A percentile compares a stretch with the other conserved stretches of the same genome.
These are phyloP conservation scores for Fusarium sp. DNA, from an alignment of 2,329 filamentous ascomycete species.

Conservation along the genomic window DNA sequence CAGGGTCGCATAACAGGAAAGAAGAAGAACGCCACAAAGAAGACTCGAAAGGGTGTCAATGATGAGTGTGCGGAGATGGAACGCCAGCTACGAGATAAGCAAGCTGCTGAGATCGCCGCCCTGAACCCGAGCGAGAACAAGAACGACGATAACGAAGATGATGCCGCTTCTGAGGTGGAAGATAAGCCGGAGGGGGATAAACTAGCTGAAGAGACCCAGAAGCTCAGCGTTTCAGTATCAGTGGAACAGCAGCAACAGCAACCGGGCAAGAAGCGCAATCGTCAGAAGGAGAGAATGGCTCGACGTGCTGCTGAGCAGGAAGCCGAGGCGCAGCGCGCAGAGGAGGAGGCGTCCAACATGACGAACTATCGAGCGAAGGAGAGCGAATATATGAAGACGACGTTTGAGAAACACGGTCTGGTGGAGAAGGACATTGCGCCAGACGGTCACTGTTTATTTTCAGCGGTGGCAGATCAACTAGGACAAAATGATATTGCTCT, in stretches of 20 bases:
- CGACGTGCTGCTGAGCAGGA: slow-evolving; percentile 88
- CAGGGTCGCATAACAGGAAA: slow-evolving; percentile 89
- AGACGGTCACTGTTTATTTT: slow-evolving; percentile 96
- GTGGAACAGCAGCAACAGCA: slow-evolving; percentile 31
- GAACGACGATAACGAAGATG: slow-evolving; percentile 33
- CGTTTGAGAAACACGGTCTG: slow-evolving; percentile 73
- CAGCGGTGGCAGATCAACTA: slow-evolving; percentile 89
- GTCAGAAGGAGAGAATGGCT: slow-evolving; percentile 91
- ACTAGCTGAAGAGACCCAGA: slow-evolving; percentile 39
- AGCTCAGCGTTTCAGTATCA: slow-evolving; percentile 38
- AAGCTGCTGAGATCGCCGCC: slow-evolving; percentile 69
- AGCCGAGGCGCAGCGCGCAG: slow-evolving; percentile 74
- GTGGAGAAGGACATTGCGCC: slow-evolving; percentile 83
- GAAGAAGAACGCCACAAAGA: slow-evolving; percentile 96
- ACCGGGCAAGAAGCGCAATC: slow-evolving; percentile 79
- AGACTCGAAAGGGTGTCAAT: slow-evolving; percentile 79
- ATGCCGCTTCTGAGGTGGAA: slow-evolving; percentile 9
- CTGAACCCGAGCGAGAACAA: slow-evolving; percentile 50
- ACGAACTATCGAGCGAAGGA: slow-evolving; percentile 80
- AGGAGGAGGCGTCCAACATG: slow-evolving; percentile 79
- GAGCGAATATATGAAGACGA: slow-evolving; percentile 74
- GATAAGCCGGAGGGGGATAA: slow-evolving; percentile 23
- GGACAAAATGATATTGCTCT: slow-evolving; percentile 63
- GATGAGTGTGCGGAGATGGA: slow-evolving; percentile 81
- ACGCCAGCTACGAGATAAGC: slow-evolving; percentile 72